Base-by-base conservation (phyloP, 1,284 basidiomycete species). In the Apiotrichum brassicae region DNA sequence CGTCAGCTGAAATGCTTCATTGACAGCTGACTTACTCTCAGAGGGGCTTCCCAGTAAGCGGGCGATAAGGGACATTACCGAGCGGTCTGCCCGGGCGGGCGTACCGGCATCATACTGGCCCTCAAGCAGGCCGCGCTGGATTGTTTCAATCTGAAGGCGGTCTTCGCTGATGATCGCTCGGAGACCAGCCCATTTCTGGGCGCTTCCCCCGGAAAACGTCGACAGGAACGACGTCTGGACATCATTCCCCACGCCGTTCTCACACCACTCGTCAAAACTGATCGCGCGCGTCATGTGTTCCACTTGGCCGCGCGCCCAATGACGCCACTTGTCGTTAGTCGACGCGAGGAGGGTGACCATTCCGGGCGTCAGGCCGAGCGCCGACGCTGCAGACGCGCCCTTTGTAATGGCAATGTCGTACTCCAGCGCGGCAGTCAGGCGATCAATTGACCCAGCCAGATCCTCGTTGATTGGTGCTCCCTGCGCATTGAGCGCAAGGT, bases 1-100 rank as follows among this genome's bases (percentile, higher is more conserved):
- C 5, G 48, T 54, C n/a, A 54, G 45, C 34, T 0, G 82, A 2
- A 81, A 75, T 19, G 82, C 16, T 9, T 28, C 14, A 11, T 7
- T 6, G 24, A 11, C 2, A 22, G 28, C 8, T 22, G 22, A 46
- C 46, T 44, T 24, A 23, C 77, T 71, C 40, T 81, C 77, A 3
- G 67, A 68, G n/a, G 84, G 81, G 81, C 82, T 85, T 5, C 63
- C 73, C 23, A 70, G 61, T 25, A 79, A 45, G 4, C 51, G 41
- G 4, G 51, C 48, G 7, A 62, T 9, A 59, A 54, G 14, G 59
- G 58, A 14, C 71, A 59, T 9, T 78, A 76, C 16, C 4, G 39
- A 56, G 28, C 23, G 35, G 28, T 45, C 38, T 9, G 46, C 30
- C 3, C 36, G 76, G 5, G 54, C 41, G n/a, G 45, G 28, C 0